These are phyloP conservation scores for Batkoa obscura DNA, from an alignment of 371 early-diverging fungal species.

Conservation along the genomic window DNA sequence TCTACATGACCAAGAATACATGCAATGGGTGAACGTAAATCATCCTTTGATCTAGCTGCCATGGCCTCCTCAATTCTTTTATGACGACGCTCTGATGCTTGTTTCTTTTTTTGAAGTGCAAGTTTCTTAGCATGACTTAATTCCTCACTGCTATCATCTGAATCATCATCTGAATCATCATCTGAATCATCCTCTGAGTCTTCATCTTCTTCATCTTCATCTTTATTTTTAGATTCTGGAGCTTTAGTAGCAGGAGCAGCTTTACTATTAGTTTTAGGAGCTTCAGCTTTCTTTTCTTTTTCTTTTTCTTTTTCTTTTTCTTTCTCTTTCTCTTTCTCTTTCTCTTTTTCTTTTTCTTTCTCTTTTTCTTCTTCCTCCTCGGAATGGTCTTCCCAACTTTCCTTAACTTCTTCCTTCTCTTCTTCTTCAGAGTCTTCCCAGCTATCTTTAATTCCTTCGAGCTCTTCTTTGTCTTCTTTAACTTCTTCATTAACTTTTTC, in stretches of 20 bases:
- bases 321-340: constrained; percentile 19
- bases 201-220: constrained; percentile 25
- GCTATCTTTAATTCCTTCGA: constrained; percentile 2
- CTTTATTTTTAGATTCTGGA: constrained; percentile 16
- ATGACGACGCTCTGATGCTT: constrained; percentile 55
- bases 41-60: constrained; percentile 68
- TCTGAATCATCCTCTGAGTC: constrained; percentile 19
- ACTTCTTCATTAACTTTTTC: constrained; percentile 21
- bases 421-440: constrained; percentile 27
- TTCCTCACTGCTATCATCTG: constrained; percentile 37
- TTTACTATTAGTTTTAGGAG: constrained; percentile 15
- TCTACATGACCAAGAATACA: constrained; percentile 99
- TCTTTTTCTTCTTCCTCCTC: constrained; percentile 15
- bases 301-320: constrained; percentile 14
- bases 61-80: constrained; percentile 54
- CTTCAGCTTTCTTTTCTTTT: constrained; percentile 12
- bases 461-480: constrained; percentile 45
- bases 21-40: constrained; percentile 97
- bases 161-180: constrained; percentile 23
- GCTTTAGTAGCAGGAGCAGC: constrained; percentile 15
- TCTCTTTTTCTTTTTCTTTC: constrained; percentile 25
- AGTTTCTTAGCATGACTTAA: constrained; percentile 31
- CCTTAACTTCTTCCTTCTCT: constrained; percentile 17
- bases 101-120: constrained; percentile 51
- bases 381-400: constrained; percentile 14